Evolutionary conservation across 176 grass and related monocot genomes (phyloP), one percentile per base, ranked within the genome.

Genomic region (Paspalum notatum): DNA sequence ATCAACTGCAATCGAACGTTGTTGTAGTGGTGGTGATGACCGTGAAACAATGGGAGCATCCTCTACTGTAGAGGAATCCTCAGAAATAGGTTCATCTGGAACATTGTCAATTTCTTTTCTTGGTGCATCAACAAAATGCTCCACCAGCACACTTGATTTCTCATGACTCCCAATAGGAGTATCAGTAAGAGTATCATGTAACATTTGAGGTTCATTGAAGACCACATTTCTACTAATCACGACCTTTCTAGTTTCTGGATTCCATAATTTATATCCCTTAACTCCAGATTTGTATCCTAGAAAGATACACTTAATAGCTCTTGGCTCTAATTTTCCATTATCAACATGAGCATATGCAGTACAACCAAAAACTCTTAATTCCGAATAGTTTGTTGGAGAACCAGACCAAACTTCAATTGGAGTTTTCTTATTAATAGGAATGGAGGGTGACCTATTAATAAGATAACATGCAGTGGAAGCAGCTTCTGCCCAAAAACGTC

Each of bases 401-500:
- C 64, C 27, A 16, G 12, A 68, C 62, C 77, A 80, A 53, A 53
- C 50, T 15, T 18, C 50, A 53, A 53, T 53, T 53, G 50, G 50
- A 53, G 7, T 46, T 46, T 46, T 80, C 39, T 42, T 63, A 17
- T 38, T 12, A 53, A 68, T 9, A 4, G 44, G 4, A 26, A 25
- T 50, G 0, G 40, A 38, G 5, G 71, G 43, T 15, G 66, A 70
- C 1, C 12, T 1, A 16, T 70, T 70, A 15, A 70, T 71, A 45
- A 49, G 13, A 45, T 66, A 66, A 3, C 43, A 79, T 32, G 58
- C n/a, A 2, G 13, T 79, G 58, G 40, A 46, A 50, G 64, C 15
- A 3, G 64, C 49, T 5, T 81, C 50, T 10, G 27, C 78, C 78
- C 62, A 81, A 43, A 81, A 71, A 21, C 40, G 4, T 32, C 13